Evolutionary conservation across 2,329 filamentous ascomycete species (phyloP), one percentile per base, ranked within the genome.

Genomic region (Gnomoniopsis sp.): DNA sequence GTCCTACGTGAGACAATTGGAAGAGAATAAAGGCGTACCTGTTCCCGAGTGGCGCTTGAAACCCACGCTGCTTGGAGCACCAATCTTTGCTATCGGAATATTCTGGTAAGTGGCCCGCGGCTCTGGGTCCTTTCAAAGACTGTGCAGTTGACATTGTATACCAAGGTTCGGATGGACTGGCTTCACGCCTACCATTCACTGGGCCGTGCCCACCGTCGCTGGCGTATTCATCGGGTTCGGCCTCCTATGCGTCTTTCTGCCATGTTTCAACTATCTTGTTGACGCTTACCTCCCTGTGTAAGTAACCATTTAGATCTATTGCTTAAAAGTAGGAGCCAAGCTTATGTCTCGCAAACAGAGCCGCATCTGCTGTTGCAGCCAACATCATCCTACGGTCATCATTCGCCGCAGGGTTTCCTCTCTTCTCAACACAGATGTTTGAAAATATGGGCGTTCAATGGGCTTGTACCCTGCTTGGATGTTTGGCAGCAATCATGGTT

Each of bases 281-380:
- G 73, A 75, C 44, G 70, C 71, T 1, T 75, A 75, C 61, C 65
- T 75, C 33, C 69, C 68, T 23, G 65, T 75, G 73, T 76, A 62
- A 68, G 73, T 67, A 49, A 17, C 46, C 34, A 12, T 22, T 7
- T 47, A 12, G 21, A 10, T 49, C 26, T n/a, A 51, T 53, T 19
- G 36, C 11, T 21, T 2, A 15, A 7, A 6, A n/a, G 12, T 22
- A 19, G 6, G 17, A 33, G 19, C 34, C 3, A 48, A 11, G 22
- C 4, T 10, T 15, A 22, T 43, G n/a, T 21, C 23, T 48, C 30
- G 3, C 11, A 6, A n/a, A 15, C 55, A 74, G 70, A 26, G 71
- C 70, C 17, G 71, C 73, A 6, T 74, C 72, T 36, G 67, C 71
- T 3, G 70, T 74, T 36, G 72, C 73, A 21, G 71, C 71, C 12